A percentile compares a stretch with the other conserved stretches of the same genome.
phyloP scores from a whole-genome alignment of 345 rosid genomes.

The Eucalyptus curtisii region DNA sequence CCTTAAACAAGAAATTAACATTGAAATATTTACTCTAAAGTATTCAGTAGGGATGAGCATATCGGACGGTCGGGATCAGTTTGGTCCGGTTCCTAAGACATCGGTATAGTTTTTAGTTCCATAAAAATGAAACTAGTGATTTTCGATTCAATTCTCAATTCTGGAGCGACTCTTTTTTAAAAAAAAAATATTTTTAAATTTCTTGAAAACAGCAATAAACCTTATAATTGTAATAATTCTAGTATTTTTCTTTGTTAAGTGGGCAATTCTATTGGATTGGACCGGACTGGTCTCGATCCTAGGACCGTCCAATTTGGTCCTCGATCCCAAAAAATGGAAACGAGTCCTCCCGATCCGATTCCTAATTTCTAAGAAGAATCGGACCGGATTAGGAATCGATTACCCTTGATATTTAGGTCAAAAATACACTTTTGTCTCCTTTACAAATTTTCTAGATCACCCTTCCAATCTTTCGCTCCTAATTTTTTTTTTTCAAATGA shows the following conservation, averaged over 20 bases:
- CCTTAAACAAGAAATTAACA: not conserved
- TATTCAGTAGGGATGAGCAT: too few relatives aligned
- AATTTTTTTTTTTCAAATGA: not conserved
- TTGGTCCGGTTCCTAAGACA: fast-evolving
- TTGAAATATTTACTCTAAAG: not conserved
- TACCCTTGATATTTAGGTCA: too few relatives aligned
- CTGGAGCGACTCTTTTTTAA: fast-evolving
- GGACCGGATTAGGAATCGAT: fast-evolving
- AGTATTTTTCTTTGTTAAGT: too few relatives aligned
- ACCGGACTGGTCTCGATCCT: fast-evolving
- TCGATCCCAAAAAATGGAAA: too few relatives aligned
- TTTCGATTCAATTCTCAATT: fast-evolving
- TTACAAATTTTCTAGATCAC: not conserved
- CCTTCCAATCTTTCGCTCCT: not conserved
- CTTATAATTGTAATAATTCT: fast-evolving
- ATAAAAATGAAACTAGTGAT: too few relatives aligned
- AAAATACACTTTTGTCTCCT: not conserved
- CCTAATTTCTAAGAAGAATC: too few relatives aligned
- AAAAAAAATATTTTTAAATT: too few relatives aligned
- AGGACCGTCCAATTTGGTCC: fast-evolving
- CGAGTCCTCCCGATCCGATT: fast-evolving
- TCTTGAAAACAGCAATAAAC: too few relatives aligned
- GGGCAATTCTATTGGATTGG: fast-evolving
- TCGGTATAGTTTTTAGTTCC: too few relatives aligned
- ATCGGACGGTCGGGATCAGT: fast-evolving